Evolutionary conservation across 2,329 filamentous ascomycete genomes (phyloP).

Genomic region (Cercospora sp.): DNA sequence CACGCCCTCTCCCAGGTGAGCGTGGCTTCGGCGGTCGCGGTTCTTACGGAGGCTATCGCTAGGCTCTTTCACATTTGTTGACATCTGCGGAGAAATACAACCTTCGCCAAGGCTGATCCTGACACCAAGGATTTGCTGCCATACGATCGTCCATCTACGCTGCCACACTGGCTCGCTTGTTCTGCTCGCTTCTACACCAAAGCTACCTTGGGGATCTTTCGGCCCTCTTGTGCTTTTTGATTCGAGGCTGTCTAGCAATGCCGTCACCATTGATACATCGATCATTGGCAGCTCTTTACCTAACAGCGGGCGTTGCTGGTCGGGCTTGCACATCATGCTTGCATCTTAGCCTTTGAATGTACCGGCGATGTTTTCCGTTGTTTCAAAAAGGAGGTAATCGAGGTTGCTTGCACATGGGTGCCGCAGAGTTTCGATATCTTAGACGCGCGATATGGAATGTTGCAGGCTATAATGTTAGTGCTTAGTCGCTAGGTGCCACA

Average conservation of each 20-base stretch:
- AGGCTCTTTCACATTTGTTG: conserved; percentile 18
- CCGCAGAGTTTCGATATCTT: conserved; percentile 15
- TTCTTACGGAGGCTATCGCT: conserved; percentile 31
- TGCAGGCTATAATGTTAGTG: conserved; percentile 16
- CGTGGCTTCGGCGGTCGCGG: conserved; percentile 30
- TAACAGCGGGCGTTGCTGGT: conserved; percentile 25
- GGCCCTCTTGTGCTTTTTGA: conserved; percentile 22
- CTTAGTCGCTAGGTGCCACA: conserved; percentile 10
- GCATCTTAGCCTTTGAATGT: conserved; percentile 29
- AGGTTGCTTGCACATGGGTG: conserved; percentile 11
- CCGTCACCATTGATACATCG: conserved; percentile 18
- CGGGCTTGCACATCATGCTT: conserved; percentile 25
- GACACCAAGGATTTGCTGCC: conserved; percentile 17
- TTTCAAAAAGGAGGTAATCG: conserved; percentile 20
- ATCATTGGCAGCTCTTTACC: conserved; percentile 25
- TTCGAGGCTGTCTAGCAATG: conserved; percentile 22
- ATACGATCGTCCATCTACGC: conserved; percentile 28
- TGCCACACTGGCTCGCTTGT: conserved; percentile 26
- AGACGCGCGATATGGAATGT: conserved; percentile 1
- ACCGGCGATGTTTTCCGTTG: conserved; percentile 25
- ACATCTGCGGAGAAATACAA: conserved; percentile 16
- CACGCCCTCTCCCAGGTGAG: conserved; percentile 21
- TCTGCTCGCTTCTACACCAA: conserved; percentile 27
- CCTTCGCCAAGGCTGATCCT: conserved; percentile 21
- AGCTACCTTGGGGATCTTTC: conserved; percentile 23